Evolutionary conservation across 805 yeast species (phyloP).

Genomic region (Yarrowia alimentaria): DNA sequence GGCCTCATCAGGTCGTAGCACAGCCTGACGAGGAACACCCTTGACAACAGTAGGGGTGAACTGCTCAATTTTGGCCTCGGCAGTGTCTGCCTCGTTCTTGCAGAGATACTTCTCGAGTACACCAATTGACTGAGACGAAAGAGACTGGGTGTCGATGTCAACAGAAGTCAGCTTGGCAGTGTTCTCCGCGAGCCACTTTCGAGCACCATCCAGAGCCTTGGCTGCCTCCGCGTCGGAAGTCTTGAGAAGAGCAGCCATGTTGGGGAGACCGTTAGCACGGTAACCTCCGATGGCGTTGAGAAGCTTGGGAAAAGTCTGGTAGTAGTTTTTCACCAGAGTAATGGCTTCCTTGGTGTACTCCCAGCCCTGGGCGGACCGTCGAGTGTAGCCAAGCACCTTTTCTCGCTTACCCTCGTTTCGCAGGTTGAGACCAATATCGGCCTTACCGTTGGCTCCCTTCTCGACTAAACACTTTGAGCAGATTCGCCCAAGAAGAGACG

Average conservation of each 20-base stretch:
- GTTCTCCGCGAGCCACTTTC: constrained; percentile 50
- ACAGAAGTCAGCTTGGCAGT: constrained; percentile 53
- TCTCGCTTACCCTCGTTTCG: constrained; percentile 75
- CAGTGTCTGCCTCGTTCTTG: constrained; percentile 44
- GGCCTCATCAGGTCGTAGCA: constrained; percentile 72
- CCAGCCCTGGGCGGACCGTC: constrained; percentile 68
- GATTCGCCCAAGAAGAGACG: constrained; percentile 69
- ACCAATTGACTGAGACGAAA: constrained; percentile 62
- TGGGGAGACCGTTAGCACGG: constrained; percentile 32
- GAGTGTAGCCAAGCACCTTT: constrained; percentile 86
- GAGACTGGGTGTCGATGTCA: constrained; percentile 71
- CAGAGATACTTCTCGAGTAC: constrained; percentile 64
- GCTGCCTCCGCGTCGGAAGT: constrained; percentile 36
- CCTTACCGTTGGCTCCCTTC: constrained; percentile 49
- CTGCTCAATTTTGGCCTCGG: constrained; percentile 46
- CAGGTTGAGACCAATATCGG: constrained; percentile 77
- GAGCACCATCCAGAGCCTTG: constrained; percentile 43
- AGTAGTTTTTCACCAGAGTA: constrained; percentile 61
- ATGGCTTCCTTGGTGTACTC: constrained; percentile 76
- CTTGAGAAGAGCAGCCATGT: constrained; percentile 30
- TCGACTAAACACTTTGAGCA: constrained; percentile 71
- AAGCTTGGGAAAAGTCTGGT: constrained; percentile 58
- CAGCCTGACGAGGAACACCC: constrained; percentile 81
- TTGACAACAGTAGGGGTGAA: constrained; percentile 57
- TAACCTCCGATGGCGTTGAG: constrained; percentile 44